A percentile compares a stretch with the other conserved stretches of the same genome.
Evolutionary conservation across 306 rosid genomes (phyloP).

Genomic region (Crotalaria pallida): DNA sequence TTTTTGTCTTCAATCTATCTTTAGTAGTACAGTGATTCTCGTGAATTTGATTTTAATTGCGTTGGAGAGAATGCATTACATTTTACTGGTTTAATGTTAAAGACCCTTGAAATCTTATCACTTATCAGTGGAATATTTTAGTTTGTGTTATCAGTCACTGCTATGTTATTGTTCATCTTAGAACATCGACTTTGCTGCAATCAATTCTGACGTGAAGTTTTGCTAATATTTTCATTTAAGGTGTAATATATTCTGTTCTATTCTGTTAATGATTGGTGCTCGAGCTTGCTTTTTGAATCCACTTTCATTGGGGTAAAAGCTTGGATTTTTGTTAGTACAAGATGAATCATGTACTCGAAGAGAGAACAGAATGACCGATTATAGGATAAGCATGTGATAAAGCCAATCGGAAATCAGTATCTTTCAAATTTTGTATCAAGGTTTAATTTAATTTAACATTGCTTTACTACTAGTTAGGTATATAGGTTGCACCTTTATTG

Average conservation of each 20-base stretch:
- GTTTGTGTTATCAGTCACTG: background rate
- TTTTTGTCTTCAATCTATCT: background rate
- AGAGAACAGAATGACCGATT: background rate
- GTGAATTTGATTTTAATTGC: conserved; percentile 4
- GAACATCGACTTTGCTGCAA: background rate
- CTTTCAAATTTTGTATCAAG: background rate
- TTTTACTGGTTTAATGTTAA: background rate
- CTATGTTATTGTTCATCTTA: background rate
- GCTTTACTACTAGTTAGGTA: background rate
- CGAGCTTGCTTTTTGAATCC: background rate
- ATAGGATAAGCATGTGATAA: too few relatives aligned
- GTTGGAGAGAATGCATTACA: background rate
- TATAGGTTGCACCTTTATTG: background rate
- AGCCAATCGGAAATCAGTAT: background rate
- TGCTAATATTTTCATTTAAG: background rate
- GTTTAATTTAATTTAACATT: background rate
- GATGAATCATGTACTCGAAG: background rate
- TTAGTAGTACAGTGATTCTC: background rate
- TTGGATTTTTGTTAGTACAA: background rate
- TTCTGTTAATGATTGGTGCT: background rate
- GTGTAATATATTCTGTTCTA: too few relatives aligned
- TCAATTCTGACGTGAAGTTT: background rate
- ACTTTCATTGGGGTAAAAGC: background rate
- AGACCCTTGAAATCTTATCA: background rate
- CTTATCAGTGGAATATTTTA: background rate